phyloP scores from a whole-genome alignment of 495 filamentous ascomycete species.

The Neurospora intermedia region DNA sequence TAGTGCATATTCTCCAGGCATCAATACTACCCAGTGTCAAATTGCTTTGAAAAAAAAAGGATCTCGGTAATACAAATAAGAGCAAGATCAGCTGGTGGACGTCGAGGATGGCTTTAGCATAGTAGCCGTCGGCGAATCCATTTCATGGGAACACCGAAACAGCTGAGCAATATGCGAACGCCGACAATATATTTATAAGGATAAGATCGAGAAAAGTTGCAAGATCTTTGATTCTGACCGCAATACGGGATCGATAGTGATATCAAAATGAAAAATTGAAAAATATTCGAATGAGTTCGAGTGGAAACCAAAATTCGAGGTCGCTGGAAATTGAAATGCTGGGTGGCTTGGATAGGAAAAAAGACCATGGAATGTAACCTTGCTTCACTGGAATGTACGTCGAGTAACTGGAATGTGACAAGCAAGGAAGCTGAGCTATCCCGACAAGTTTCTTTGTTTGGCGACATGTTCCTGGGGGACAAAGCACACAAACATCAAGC shows the following conservation, averaged over 20 bases:
- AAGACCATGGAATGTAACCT: background rate
- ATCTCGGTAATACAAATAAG: background rate
- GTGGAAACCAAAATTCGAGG: no score
- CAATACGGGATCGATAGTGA: background rate
- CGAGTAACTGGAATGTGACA: background rate
- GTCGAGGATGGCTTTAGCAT: background rate
- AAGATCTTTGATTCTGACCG: background rate
- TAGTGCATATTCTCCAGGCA: background rate
- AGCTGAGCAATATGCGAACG: background rate
- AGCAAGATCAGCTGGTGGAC: background rate
- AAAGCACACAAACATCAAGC: background rate
- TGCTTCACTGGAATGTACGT: no score
- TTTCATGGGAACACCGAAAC: background rate
- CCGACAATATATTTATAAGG: background rate
- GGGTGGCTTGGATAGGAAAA: background rate
- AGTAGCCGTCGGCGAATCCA: background rate
- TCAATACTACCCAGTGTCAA: background rate
- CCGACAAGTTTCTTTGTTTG: background rate
- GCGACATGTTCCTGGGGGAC: background rate
- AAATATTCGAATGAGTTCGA: no score
- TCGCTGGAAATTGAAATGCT: background rate
- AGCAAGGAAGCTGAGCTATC: background rate
- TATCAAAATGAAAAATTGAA: background rate
- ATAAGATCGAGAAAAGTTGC: background rate
- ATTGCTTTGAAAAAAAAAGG: background rate